phyloP scores from a whole-genome alignment of 495 filamentous ascomycete species.

The Aspergillus incahuasiensis region DNA sequence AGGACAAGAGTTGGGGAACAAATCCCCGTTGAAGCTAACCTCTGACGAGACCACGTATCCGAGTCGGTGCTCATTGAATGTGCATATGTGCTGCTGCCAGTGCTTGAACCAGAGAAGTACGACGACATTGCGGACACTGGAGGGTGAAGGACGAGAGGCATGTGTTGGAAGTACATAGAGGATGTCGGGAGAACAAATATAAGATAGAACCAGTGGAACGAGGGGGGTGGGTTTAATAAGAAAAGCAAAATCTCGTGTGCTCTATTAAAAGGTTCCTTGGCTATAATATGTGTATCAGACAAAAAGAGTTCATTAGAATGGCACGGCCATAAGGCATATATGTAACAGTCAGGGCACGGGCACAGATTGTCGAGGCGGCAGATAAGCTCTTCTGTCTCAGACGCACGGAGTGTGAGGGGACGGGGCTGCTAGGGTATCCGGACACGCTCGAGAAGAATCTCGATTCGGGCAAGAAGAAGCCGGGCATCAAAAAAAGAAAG shows the following conservation, averaged over 20 bases:
- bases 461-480: constrained; percentile 14
- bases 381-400: constrained; percentile 18
- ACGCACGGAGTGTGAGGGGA: constrained; percentile 12
- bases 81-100: constrained; percentile 29
- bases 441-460: constrained; percentile 4
- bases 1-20: neutral
- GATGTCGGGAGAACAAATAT: constrained; percentile 15
- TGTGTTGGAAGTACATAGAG: constrained; percentile 20
- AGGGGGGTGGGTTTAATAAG: neutral
- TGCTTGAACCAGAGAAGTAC: constrained; percentile 31
- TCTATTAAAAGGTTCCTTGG: neutral
- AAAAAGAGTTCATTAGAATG: neutral
- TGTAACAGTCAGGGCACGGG: constrained; percentile 14
- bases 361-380: constrained; percentile 13
- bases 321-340: constrained; percentile 12
- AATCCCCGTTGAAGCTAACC: constrained; percentile 34
- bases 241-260: neutral
- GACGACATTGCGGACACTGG: constrained; percentile 32
- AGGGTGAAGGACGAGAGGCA: constrained; percentile 34
- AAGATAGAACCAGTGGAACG: constrained; percentile 1
- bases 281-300: constrained; percentile 6
- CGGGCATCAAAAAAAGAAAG: constrained; percentile 12
- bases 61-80: constrained; percentile 31
- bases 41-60: constrained; percentile 38
- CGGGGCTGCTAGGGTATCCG: constrained; percentile 4